Evolutionary conservation across 2,329 filamentous ascomycete species (phyloP).

Genomic region (Annulohypoxylon truncatum): DNA sequence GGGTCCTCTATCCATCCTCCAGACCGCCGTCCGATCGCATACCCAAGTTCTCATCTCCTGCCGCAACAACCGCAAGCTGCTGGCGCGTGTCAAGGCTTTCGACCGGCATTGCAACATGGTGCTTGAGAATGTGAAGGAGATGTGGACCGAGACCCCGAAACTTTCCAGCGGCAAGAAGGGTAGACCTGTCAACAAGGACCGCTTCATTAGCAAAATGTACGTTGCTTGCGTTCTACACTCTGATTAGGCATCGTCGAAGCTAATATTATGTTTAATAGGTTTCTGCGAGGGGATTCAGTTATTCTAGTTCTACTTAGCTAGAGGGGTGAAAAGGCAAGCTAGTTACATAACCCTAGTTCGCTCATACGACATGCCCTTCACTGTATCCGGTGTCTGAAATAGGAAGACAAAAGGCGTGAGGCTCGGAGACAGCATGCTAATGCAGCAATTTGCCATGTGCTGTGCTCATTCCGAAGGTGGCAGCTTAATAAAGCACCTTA

Average conservation of each 20-base stretch:
- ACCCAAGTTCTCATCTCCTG: slow-evolving; percentile 96
- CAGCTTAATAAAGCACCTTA: slow-evolving; percentile 6
- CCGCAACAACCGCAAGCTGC: slow-evolving; percentile 97
- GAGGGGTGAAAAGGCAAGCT: slow-evolving; percentile 36
- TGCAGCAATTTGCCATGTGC: slow-evolving; percentile 15
- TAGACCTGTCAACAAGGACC: slow-evolving; percentile 93
- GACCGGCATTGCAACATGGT: slow-evolving; percentile 99
- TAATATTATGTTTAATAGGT: slow-evolving; percentile 62
- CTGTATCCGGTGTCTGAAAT: slow-evolving; percentile 17
- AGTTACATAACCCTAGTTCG: slow-evolving; percentile 13
- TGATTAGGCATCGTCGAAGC: neutral
- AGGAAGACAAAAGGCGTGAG: slow-evolving; percentile 12
- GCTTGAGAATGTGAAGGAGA: slow-evolving; percentile 96
- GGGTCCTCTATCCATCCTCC: slow-evolving; percentile 90
- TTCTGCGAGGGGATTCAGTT: slow-evolving; percentile 87
- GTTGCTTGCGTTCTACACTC: slow-evolving; percentile 49
- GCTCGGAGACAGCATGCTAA: slow-evolving; percentile 13
- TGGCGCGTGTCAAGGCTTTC: slow-evolving; percentile 97
- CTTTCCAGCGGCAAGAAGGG: slow-evolving; percentile 89
- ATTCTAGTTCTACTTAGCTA: slow-evolving; percentile 87
- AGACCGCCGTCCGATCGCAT: slow-evolving; percentile 94
- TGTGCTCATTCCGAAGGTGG: slow-evolving; percentile 10
- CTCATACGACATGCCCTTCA: slow-evolving; percentile 17
- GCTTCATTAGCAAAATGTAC: slow-evolving; percentile 97
- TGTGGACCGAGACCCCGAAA: slow-evolving; percentile 97